Base-by-base conservation (phyloP, 2,329 filamentous ascomycete species). In the Triangularia verruculosa region DNA sequence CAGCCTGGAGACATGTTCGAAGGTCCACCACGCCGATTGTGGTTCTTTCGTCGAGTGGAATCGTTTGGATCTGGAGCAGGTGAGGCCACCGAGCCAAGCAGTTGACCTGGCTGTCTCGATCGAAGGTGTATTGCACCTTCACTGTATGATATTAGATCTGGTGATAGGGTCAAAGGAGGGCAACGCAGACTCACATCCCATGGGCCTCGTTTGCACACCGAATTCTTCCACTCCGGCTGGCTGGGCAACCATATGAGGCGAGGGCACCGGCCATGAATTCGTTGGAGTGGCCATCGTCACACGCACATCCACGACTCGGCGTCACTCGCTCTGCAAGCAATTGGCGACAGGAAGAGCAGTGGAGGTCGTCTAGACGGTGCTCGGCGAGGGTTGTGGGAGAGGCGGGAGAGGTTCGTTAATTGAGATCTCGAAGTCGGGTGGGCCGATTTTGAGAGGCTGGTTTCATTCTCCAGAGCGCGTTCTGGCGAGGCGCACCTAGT, bases 71-170 rank as follows among this genome's bases (percentile, higher is more conserved):
- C 59, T 90, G 84, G 63, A 97, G 82, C 15, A 89, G 83, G 64
- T 94, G 89, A 17, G 92, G 90, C 81, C 92, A 89, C 72, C 94
- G 86, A 64, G 94, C 93, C 57, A 99, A 83, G 77, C 93, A 97
- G 74, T 94, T 93, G 68, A 92, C 89, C 77, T 93, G 93, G 78
- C 87, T 89, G 69, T 94, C 89, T 73, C 89, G 88, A 76, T 98
- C 93, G 78, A 98, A 97, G 30, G 93, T 97, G 78, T 98, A 99
- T 66, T 96, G 88, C 57, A 98, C 90, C 83, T 98, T 98, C 77
- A 98, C 93, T 96, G 76, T 51, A 69, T 28, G 4, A 27, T n/a
- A 64, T 28, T 34, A 20, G 34, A 58, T 69, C 63, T 68, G 68
- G 64, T n/a, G 43, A 57, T 34, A n/a, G 25, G 39, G 20, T 6